These are phyloP conservation scores for Trichoderma guizhouense DNA, from an alignment of 2,329 filamentous ascomycete species.

Conservation along the genomic window DNA sequence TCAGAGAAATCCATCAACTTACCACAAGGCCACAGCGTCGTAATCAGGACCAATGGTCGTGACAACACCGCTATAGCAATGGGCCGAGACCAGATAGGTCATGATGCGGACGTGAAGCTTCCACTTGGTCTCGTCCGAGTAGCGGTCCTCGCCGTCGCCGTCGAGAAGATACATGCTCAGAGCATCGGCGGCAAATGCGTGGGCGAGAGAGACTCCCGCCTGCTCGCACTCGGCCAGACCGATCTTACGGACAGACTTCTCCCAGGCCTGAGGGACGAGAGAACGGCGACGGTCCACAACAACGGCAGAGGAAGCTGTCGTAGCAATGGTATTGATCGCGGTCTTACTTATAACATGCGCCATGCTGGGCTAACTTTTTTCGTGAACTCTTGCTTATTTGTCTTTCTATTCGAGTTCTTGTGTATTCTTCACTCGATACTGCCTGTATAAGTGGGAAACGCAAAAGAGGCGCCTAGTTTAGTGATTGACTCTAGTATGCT, in stretches of 20 bases:
- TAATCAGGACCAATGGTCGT: constrained; percentile 72
- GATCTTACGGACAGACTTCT: constrained; percentile 59
- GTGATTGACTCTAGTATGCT: background rate
- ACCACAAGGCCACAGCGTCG: constrained; percentile 78
- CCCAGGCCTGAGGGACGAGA: constrained; percentile 52
- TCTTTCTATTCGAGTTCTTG: background rate
- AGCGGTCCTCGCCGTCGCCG: constrained; percentile 61
- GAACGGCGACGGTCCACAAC: constrained; percentile 33
- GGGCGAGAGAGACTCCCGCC: constrained; percentile 68
- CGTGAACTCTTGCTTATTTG: background rate
- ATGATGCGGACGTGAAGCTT: constrained; percentile 73
- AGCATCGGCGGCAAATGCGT: constrained; percentile 74
- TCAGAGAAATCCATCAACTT: constrained; percentile 32
- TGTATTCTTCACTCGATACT: constrained; percentile 13
- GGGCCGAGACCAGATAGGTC: constrained; percentile 72
- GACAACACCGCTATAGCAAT: constrained; percentile 70
- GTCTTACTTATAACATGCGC: constrained; percentile 19
- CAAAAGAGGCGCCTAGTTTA: background rate
- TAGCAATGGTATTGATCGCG: constrained; percentile 19
- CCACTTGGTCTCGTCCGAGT: constrained; percentile 67
- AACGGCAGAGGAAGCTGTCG: background rate
- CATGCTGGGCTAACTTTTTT: constrained; percentile 5
- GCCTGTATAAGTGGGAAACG: constrained; percentile 8
- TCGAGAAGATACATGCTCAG: constrained; percentile 73
- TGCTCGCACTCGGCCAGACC: constrained; percentile 65